Evolutionary conservation across 257 asterid genomes (phyloP).

Genomic region (Gardenia jasminoides): DNA sequence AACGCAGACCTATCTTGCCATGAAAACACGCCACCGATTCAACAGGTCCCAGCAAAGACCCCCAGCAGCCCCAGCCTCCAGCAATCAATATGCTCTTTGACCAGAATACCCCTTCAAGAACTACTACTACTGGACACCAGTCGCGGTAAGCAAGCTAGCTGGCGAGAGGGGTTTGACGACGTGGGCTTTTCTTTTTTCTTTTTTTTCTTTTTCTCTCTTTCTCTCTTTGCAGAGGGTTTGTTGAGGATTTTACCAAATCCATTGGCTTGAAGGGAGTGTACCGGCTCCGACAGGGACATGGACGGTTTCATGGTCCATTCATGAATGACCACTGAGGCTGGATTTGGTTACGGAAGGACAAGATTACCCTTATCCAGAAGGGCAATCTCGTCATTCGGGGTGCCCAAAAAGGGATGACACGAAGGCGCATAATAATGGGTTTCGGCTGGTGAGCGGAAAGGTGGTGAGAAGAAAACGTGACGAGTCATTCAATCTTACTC

Average conservation of each 20-base stretch:
- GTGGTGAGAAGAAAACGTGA: conserved; percentile 37
- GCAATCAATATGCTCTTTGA: conserved; percentile 22
- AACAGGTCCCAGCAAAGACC: conserved; percentile 9
- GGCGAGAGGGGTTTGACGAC: conserved; percentile 21
- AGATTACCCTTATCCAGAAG: conserved; percentile 23
- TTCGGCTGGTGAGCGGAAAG: conserved; percentile 35
- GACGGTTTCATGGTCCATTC: conserved; percentile 20
- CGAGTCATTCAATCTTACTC: conserved; percentile 36
- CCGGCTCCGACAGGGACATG: conserved; percentile 33
- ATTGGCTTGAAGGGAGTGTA: conserved; percentile 21
- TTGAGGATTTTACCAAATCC: conserved; percentile 8
- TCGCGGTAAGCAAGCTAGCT: neutral
- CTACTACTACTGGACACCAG: neutral
- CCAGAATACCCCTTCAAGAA: conserved; percentile 31
- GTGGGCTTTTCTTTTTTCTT: neutral
- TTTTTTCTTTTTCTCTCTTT: no score
- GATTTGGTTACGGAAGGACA: conserved; percentile 12
- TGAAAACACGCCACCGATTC: conserved; percentile 63
- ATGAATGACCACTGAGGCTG: neutral
- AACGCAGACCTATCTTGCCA: conserved; percentile 57
- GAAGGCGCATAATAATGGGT: conserved; percentile 32
- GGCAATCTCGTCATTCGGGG: conserved; percentile 24
- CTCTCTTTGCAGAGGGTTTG: no score
- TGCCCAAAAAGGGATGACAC: conserved; percentile 14
- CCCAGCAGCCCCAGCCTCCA: no score